A percentile compares a stretch with the other conserved stretches of the same genome.
These are phyloP conservation scores for Corynascus novoguineensis DNA, from an alignment of 495 filamentous ascomycete genomes.

Conservation along the genomic window DNA sequence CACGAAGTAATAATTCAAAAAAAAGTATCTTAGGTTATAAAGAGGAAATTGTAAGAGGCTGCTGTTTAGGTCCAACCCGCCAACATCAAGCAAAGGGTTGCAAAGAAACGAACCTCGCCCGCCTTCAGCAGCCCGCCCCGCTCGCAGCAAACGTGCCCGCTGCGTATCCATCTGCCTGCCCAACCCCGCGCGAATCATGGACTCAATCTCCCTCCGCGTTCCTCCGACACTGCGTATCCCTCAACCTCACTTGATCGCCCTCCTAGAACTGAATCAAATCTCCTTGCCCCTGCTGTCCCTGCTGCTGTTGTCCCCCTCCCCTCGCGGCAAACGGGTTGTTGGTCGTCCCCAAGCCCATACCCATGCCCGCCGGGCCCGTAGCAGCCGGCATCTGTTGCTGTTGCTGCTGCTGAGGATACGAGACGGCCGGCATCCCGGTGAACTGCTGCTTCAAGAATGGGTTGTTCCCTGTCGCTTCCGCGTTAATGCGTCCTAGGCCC, in stretches of 20 bases:
- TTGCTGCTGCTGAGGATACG: constrained; percentile 29
- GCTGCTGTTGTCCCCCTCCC: constrained; percentile 52
- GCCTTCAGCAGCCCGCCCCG: neutral
- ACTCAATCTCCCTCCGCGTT: neutral
- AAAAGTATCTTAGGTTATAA: neutral
- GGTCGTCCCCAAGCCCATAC: constrained; percentile 25
- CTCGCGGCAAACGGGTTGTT: constrained; percentile 70
- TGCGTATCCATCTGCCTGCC: neutral
- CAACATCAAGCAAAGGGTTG: constrained; percentile 6
- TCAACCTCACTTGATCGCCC: neutral
- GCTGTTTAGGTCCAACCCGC: constrained; percentile 1
- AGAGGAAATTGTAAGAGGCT: constrained; percentile 7
- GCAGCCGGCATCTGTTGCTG: constrained; percentile 62
- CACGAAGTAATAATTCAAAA: constrained; percentile 6
- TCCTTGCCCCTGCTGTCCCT: constrained; percentile 60
- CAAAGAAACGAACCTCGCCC: constrained; percentile 15
- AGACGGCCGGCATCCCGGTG: constrained; percentile 67
- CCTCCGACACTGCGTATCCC: neutral
- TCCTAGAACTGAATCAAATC: constrained; percentile 86
- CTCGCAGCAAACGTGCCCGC: neutral
- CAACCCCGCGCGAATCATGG: neutral
- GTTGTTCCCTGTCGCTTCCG: constrained; percentile 80
- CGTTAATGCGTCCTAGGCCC: constrained; percentile 60
- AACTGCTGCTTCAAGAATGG: constrained; percentile 80
- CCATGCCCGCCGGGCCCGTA: constrained; percentile 64